Conservation (phyloP, 805 yeast species). For the Ogataea paradorogensis region DNA sequence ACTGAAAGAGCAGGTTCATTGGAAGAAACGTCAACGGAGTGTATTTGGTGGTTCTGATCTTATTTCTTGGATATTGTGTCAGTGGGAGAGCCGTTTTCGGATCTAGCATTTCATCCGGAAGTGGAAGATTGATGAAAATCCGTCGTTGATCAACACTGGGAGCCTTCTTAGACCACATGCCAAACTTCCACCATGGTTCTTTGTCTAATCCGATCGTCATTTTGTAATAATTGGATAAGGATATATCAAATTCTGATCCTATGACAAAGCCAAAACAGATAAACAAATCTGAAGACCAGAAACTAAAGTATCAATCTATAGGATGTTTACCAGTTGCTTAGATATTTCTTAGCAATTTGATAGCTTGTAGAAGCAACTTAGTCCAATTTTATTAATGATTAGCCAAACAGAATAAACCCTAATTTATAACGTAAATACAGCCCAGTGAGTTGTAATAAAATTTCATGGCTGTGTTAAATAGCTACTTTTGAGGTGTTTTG, state of each 20-base stretch:
- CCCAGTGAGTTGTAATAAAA: background rate
- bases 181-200: conserved; percentile 1
- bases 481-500: no score
- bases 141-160: conserved; percentile 34
- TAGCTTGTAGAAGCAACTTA: background rate
- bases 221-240: background rate
- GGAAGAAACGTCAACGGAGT: conserved; percentile 58
- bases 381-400: background rate
- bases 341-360: background rate
- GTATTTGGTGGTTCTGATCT: conserved; percentile 61
- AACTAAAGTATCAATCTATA: no score
- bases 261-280: background rate
- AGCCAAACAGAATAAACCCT: background rate
- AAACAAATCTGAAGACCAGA: background rate
- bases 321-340: background rate
- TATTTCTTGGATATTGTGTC: conserved; percentile 47
- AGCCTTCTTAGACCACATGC: background rate
- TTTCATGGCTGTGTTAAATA: background rate
- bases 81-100: conserved; percentile 48
- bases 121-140: conserved; percentile 53
- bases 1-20: conserved; percentile 52
- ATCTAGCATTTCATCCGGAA: conserved; percentile 60
- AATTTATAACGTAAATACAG: background rate
- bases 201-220: background rate
- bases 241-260: background rate